phyloP scores from a whole-genome alignment of 306 rosid species.

The Spatholobus suberectus region DNA sequence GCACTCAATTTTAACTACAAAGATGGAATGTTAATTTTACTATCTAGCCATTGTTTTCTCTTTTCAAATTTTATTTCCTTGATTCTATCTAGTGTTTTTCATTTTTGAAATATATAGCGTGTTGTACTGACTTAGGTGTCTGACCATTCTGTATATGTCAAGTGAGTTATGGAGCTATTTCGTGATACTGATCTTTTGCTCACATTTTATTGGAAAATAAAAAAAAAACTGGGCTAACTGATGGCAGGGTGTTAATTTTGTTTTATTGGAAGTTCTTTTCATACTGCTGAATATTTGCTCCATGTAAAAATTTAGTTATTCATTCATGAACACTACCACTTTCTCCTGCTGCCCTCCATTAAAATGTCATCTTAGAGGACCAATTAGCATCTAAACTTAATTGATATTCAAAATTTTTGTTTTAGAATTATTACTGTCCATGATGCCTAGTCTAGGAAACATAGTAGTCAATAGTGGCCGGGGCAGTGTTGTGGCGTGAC shows the following conservation, averaged over 20 bases:
- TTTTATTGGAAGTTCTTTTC: not conserved
- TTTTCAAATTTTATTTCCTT: not conserved
- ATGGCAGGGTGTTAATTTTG: not conserved
- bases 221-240: not conserved
- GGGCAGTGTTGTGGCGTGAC: too few relatives aligned
- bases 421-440: not conserved
- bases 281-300: not conserved
- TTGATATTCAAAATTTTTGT: not conserved
- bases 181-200: not conserved
- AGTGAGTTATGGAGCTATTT: not conserved
- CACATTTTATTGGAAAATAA: not conserved
- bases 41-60: not conserved
- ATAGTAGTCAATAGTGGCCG: too few relatives aligned
- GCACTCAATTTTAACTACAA: constrained; percentile 23
- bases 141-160: not conserved
- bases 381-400: not conserved
- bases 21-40: constrained; percentile 21
- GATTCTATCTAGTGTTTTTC: constrained; percentile 7
- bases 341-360: not conserved
- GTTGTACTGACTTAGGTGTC: not conserved
- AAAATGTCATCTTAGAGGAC: constrained; percentile 1
- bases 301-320: not conserved
- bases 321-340: not conserved
- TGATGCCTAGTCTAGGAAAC: too few relatives aligned
- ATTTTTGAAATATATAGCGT: not conserved